Percentiles rank a stretch among this genome's conserved stretches.
These are phyloP conservation scores for Malus orientalis DNA, from an alignment of 306 rosid genomes.

Conservation along the genomic window DNA sequence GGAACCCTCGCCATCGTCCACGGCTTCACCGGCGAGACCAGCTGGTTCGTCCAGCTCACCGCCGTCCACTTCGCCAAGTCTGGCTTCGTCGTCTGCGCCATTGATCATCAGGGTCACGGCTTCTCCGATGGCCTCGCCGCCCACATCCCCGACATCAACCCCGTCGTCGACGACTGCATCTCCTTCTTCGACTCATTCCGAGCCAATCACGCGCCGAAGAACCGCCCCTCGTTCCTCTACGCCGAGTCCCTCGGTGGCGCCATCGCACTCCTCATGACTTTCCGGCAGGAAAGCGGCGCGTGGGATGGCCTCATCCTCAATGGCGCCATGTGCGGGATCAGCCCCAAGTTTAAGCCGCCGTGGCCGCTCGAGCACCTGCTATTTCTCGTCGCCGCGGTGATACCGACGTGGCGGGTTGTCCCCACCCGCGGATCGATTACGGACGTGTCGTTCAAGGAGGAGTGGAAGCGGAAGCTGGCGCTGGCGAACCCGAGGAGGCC, in stretches of 20 bases:
- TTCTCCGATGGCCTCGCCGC: constrained; percentile 81
- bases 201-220: constrained; percentile 33
- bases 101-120: constrained; percentile 97
- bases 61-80: constrained; percentile 68
- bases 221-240: constrained; percentile 66
- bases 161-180: constrained; percentile 80
- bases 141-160: constrained; percentile 88
- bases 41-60: constrained; percentile 92
- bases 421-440: constrained; percentile 85
- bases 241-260: constrained; percentile 97
- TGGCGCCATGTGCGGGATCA: constrained; percentile 97
- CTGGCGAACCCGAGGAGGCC: constrained; percentile 59
- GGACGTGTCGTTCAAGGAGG: constrained; percentile 72
- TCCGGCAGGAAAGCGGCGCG: constrained; percentile 27
- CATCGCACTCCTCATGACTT: constrained; percentile 64
- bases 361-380: constrained; percentile 93
- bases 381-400: constrained; percentile 49
- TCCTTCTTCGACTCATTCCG: constrained; percentile 64
- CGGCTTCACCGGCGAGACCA: constrained; percentile 92
- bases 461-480: constrained; percentile 81
- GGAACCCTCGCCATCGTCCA: constrained; percentile 74
- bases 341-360: constrained; percentile 88
- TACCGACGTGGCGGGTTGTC: constrained; percentile 89
- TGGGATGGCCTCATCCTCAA: constrained; percentile 77
- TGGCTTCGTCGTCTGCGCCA: constrained; percentile 82